These are phyloP conservation scores for Yamadazyma paraphyllophila DNA, from an alignment of 805 yeast species.

Conservation along the genomic window DNA sequence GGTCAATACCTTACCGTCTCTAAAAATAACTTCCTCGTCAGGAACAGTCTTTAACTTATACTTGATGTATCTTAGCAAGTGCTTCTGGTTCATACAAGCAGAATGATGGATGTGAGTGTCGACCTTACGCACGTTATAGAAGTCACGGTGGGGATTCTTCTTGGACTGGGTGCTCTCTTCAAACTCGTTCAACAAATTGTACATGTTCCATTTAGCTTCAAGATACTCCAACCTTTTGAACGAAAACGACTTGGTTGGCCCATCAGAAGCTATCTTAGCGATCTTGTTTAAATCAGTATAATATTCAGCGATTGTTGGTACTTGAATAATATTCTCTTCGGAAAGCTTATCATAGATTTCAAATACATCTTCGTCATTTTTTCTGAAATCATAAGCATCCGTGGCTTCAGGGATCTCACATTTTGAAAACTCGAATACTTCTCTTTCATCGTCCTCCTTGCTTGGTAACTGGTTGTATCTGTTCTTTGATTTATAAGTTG, in stretches of 20 bases:
- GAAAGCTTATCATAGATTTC: conserved; percentile 48
- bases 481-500: conserved; percentile 66
- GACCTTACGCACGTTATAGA: conserved; percentile 93
- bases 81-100: conserved; percentile 99
- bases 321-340: conserved; percentile 40
- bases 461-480: conserved; percentile 46
- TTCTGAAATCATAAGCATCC: conserved; percentile 36
- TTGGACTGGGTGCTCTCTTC: conserved; percentile 90
- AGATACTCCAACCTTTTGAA: conserved; percentile 88
- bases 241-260: conserved; percentile 95
- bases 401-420: conserved; percentile 54
- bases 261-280: conserved; percentile 78
- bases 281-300: conserved; percentile 79
- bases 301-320: conserved; percentile 84
- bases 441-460: conserved; percentile 35
- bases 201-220: conserved; percentile 96
- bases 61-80: conserved; percentile 88
- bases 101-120: conserved; percentile 99
- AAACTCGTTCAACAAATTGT: conserved; percentile 82
- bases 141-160: conserved; percentile 94
- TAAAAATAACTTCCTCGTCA: conserved; percentile 84
- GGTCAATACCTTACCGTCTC: conserved; percentile 88
- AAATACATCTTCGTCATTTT: conserved; percentile 67
- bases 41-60: conserved; percentile 86
- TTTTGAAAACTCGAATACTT: conserved; percentile 57